Conservation (phyloP, 164 flowering plant species). For the Vitis rupestris region DNA sequence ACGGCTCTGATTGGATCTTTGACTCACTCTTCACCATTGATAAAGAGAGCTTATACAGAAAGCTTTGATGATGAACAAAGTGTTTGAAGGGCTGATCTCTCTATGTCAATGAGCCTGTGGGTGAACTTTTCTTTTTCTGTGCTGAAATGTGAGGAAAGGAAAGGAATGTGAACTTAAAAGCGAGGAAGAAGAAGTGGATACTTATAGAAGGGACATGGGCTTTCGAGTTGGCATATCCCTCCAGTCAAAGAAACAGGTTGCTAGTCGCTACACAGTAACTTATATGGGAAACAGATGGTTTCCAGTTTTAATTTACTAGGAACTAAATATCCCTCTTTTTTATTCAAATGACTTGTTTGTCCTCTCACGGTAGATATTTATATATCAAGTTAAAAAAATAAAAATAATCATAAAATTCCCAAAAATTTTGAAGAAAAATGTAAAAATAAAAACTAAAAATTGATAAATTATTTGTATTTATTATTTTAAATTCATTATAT, state of each 20-base stretch:
- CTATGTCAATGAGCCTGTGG: not conserved
- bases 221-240: constrained; percentile 1
- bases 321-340: not conserved
- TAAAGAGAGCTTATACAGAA: not conserved
- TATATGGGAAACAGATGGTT: constrained; percentile 40
- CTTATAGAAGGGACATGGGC: constrained; percentile 26
- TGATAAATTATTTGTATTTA: no score
- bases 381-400: no score
- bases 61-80: not conserved
- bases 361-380: not conserved
- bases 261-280: constrained; percentile 7
- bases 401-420: not conserved
- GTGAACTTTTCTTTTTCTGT: not conserved
- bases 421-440: no score
- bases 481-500: no score
- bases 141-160: constrained; percentile 7
- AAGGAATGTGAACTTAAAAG: constrained; percentile 8
- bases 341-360: constrained; percentile 5
- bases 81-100: not conserved
- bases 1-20: constrained; percentile 31
- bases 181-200: constrained; percentile 8
- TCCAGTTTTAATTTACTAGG: constrained; percentile 4
- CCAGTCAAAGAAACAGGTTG: constrained; percentile 18
- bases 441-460: no score
- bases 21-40: constrained; percentile 48